Percentiles rank a stretch among this genome's conserved stretches.
phyloP scores from a whole-genome alignment of 768 basidiomycete species.

The Pleurotus tuber-regium region DNA sequence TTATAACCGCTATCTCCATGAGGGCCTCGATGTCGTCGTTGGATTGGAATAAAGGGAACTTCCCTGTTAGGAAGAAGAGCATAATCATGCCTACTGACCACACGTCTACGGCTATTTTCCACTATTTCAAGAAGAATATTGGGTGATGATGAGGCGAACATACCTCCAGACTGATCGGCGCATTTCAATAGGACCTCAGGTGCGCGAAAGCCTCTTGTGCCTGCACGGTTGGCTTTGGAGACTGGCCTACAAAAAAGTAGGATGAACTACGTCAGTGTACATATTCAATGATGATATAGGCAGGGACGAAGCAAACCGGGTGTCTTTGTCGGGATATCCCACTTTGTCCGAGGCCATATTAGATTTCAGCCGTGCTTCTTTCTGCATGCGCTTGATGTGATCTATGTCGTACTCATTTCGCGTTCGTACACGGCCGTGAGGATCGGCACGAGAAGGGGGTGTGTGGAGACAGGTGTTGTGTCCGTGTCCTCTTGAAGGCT shows the following conservation, averaged over 20 bases:
- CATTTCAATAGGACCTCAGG: constrained; percentile 97
- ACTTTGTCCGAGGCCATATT: constrained; percentile 61
- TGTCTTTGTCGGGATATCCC: constrained; percentile 76
- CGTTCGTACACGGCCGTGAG: constrained; percentile 62
- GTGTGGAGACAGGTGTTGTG: constrained; percentile 79
- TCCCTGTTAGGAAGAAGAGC: constrained; percentile 86
- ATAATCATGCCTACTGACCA: constrained; percentile 95
- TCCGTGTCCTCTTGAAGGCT: constrained; percentile 32
- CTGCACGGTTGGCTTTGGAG: constrained; percentile 94
- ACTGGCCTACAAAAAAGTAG: constrained; percentile 47
- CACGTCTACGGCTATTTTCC: constrained; percentile 80
- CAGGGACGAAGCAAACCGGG: constrained; percentile 62
- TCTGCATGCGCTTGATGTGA: constrained; percentile 55
- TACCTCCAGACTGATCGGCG: constrained; percentile 88
- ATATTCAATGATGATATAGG: no score
- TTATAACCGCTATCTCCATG: constrained; percentile 89
- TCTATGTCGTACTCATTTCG: constrained; percentile 45
- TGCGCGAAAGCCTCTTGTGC: constrained; percentile 94
- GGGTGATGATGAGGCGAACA: constrained; percentile 20
- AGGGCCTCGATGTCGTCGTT: constrained; percentile 93
- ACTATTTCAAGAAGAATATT: constrained; percentile 3
- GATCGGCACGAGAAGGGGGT: constrained; percentile 50
- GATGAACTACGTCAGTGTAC: background rate
- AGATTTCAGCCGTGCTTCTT: constrained; percentile 56
- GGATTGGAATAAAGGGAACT: constrained; percentile 93